Base-by-base conservation (phyloP, 2,329 filamentous ascomycete genomes). In the Colletotrichum zoysiae region DNA sequence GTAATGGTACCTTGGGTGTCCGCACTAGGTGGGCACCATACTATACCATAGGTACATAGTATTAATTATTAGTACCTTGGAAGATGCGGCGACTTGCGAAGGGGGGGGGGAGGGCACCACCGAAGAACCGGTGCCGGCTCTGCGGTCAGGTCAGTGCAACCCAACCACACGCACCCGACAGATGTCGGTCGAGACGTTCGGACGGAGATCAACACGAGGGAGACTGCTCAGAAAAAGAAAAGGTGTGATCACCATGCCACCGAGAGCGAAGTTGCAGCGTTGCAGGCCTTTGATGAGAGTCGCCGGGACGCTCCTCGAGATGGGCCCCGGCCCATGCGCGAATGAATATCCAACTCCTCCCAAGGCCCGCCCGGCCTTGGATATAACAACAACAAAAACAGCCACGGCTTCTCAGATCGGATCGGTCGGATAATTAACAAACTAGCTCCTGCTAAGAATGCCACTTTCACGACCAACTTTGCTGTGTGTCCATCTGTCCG, bases 41-140 rank as follows among this genome's bases (percentile, higher is more conserved):
- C n/a, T n/a, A n/a, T n/a, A n/a, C n/a, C n/a, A n/a, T n/a, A n/a
- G n/a, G n/a, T n/a, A 33, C 38, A 40, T 40, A 40, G 38, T 35
- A 4, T 30, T 30, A 30, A 30, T 30, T 30, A 5, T 12, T 51
- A 23, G 4, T 33, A 53, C 18, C 51, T 38, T 26, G 44, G 26
- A 56, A 42, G 46, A 69, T 55, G 69, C 69, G 59, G 69, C 69
- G 59, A 69, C n/a, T 46, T 68, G 69, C 69, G 65, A 71, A 56
- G n/a, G 51, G n/a, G 51, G 46, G 16, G 26, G n/a, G 51, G n/a
- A 46, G 46, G 16, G 26, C 23, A 42, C 16, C 50, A 14, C 26
- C 26, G 26, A 12, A 53, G 30, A 11, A n/a, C 33, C 26, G 30
- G 51, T 33, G 55, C 55, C 55, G n/a, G 35, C 12, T n/a, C n/a